Conservation (phyloP, 1,139 yeast species). For the Yarrowia galli region DNA sequence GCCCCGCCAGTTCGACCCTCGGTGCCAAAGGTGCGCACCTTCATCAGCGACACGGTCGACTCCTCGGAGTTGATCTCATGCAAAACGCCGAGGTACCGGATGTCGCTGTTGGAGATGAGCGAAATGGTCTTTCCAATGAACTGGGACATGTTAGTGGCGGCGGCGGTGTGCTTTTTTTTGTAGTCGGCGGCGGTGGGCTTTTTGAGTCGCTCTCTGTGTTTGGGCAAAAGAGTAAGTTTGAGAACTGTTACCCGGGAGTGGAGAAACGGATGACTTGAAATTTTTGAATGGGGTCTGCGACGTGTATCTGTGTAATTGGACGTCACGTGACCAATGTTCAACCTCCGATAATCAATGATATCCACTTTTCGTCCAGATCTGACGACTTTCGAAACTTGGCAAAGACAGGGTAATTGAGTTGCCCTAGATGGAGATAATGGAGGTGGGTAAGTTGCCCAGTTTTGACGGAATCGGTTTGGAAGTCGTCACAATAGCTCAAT, state of each 20-base stretch:
- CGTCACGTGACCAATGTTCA: no score
- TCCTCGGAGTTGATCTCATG: conserved; percentile 89
- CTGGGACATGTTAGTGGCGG: conserved; percentile 65
- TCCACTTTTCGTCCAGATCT: no score
- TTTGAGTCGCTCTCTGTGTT: conserved; percentile 10
- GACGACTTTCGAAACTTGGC: no score
- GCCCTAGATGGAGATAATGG: conserved; percentile 2
- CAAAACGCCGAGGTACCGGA: conserved; percentile 84
- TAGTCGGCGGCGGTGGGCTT: not conserved
- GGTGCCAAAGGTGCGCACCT: conserved; percentile 88
- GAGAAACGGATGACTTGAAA: no score
- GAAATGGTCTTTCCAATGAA: conserved; percentile 93
- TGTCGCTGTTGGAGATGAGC: conserved; percentile 84
- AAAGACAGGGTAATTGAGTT: conserved; percentile 16
- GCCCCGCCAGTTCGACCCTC: conserved; percentile 85
- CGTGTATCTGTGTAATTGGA: no score
- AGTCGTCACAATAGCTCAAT: no score
- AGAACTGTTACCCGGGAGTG: conserved; percentile 24
- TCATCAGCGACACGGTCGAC: conserved; percentile 84
- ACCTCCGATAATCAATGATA: no score
- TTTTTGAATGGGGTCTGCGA: no score
- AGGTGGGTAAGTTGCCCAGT: no score
- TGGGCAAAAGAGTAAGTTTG: conserved; percentile 2
- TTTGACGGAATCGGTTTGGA: no score
- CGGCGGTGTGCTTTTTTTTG: not conserved